These are phyloP conservation scores for Obba rivulosa DNA, from an alignment of 768 basidiomycete species.

Conservation along the genomic window DNA sequence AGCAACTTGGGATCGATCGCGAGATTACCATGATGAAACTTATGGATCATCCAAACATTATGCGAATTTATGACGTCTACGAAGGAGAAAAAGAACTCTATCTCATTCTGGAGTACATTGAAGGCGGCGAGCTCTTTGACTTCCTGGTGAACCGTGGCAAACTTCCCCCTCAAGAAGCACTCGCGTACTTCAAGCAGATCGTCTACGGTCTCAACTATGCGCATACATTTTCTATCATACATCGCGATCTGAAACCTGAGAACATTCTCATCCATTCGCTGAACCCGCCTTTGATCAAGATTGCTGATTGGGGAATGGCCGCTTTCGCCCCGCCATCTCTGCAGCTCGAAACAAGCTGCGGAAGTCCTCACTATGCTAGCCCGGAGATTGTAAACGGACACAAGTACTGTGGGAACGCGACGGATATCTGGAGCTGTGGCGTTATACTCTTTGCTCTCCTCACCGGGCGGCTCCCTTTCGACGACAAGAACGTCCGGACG, in stretches of 20 bases:
- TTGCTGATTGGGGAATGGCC: slow-evolving; percentile 99
- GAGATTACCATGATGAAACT: slow-evolving; percentile 99
- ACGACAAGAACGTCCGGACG: slow-evolving; percentile 77
- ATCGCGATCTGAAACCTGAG: slow-evolving; percentile 97
- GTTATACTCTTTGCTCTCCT: slow-evolving; percentile 90
- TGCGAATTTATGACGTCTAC: slow-evolving; percentile 93
- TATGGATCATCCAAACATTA: slow-evolving; percentile 96
- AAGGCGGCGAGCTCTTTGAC: slow-evolving; percentile 96
- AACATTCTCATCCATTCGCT: slow-evolving; percentile 89
- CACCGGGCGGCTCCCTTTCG: slow-evolving; percentile 88
- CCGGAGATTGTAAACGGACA: slow-evolving; percentile 94
- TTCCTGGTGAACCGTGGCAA: slow-evolving; percentile 88
- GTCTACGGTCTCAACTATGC: slow-evolving; percentile 94
- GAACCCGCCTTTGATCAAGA: slow-evolving; percentile 81
- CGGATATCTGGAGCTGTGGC: slow-evolving; percentile 96
- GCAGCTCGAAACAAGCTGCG: slow-evolving; percentile 91
- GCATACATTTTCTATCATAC: slow-evolving; percentile 95
- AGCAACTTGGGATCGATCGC: slow-evolving; percentile 81
- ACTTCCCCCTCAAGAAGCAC: slow-evolving; percentile 74
- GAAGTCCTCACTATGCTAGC: slow-evolving; percentile 94
- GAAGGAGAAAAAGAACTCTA: slow-evolving; percentile 89
- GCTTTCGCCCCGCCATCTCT: slow-evolving; percentile 84
- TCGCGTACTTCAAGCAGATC: slow-evolving; percentile 93
- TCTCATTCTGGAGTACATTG: slow-evolving; percentile 90
- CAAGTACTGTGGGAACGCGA: slow-evolving; percentile 83